A percentile compares a stretch with the other conserved stretches of the same genome.
phyloP scores from a whole-genome alignment of 257 asterid species.

The Coffea eugenioides region DNA sequence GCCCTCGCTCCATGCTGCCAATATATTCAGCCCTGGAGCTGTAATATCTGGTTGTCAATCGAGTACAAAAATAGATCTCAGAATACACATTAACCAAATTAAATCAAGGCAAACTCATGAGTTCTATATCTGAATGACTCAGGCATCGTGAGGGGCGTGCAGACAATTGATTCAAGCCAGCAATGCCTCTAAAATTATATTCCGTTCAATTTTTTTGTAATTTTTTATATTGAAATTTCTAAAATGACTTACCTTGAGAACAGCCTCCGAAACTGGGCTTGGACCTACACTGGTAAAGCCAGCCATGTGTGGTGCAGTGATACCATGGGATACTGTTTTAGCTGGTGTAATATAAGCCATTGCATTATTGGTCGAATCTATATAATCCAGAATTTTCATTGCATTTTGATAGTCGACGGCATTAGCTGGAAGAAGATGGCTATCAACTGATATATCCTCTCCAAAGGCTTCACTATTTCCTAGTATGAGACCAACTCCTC shows the following conservation, averaged over 20 bases:
- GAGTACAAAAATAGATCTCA: not conserved
- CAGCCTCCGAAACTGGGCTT: conserved; percentile 31
- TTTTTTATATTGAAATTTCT: no score
- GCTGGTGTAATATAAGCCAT: conserved; percentile 26
- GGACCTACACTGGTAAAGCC: conserved; percentile 48
- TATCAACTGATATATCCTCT: conserved; percentile 33
- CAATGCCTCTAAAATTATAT: no score
- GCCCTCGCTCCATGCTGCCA: conserved; percentile 98
- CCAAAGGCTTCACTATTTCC: conserved; percentile 62
- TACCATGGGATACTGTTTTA: conserved; percentile 23
- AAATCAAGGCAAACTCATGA: not conserved
- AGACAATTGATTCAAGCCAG: no score
- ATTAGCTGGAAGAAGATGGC: conserved; percentile 51
- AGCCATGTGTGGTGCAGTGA: conserved; percentile 49
- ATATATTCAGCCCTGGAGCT: conserved; percentile 80
- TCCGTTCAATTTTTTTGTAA: no score
- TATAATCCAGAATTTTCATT: conserved; percentile 26
- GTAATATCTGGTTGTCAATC: conserved; percentile 78
- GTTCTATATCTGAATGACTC: no score
- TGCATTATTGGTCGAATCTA: conserved; percentile 32
- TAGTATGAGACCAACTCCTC: conserved; percentile 70
- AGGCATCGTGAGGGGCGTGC: no score
- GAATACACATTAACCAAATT: not conserved
- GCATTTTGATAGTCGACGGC: conserved; percentile 32
- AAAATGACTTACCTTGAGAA: conserved; percentile 35